Percentiles rank a stretch among this genome's conserved stretches.
Evolutionary conservation across 2,329 filamentous ascomycete species (phyloP).

Genomic region (Aspergillus fumigatiaffinis): DNA sequence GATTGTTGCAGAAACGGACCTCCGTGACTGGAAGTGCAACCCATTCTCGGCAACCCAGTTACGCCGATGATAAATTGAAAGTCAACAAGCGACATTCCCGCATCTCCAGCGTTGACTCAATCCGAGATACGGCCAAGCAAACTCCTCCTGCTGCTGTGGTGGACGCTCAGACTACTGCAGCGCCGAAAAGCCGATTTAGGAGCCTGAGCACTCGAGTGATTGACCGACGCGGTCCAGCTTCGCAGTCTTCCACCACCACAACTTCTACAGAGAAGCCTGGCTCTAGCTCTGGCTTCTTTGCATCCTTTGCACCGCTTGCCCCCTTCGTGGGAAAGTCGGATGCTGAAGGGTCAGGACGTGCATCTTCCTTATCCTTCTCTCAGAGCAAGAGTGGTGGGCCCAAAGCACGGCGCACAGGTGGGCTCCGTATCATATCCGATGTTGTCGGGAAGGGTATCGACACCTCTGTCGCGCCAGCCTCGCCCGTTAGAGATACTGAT

Average conservation of each 20-base stretch:
- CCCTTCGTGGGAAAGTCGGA: constrained; percentile 43
- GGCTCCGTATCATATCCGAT: constrained; percentile 84
- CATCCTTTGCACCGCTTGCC: constrained; percentile 48
- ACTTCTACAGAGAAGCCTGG: constrained; percentile 51
- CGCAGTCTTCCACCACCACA: constrained; percentile 52
- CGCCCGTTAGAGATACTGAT: constrained; percentile 50
- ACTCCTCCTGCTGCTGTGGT: constrained; percentile 48
- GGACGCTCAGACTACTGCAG: constrained; percentile 64
- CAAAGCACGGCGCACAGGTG: constrained; percentile 57
- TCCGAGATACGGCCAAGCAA: constrained; percentile 52
- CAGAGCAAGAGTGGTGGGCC: constrained; percentile 57
- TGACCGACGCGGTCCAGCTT: constrained; percentile 37
- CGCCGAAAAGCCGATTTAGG: constrained; percentile 50
- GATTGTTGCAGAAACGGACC: constrained; percentile 72
- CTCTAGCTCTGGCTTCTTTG: constrained; percentile 37
- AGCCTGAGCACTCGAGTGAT: constrained; percentile 58
- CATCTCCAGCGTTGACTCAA: constrained; percentile 74
- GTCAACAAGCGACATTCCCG: constrained; percentile 70
- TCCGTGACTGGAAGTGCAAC: constrained; percentile 38
- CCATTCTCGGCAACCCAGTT: constrained; percentile 70
- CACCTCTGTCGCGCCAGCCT: constrained; percentile 39
- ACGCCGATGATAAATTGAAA: constrained; percentile 68
- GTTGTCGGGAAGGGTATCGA: constrained; percentile 53
- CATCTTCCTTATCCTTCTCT: constrained; percentile 45
- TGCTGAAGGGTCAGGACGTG: constrained; percentile 50